phyloP scores from a whole-genome alignment of 805 yeast species.

The Zygotorulaspora chibaensis region DNA sequence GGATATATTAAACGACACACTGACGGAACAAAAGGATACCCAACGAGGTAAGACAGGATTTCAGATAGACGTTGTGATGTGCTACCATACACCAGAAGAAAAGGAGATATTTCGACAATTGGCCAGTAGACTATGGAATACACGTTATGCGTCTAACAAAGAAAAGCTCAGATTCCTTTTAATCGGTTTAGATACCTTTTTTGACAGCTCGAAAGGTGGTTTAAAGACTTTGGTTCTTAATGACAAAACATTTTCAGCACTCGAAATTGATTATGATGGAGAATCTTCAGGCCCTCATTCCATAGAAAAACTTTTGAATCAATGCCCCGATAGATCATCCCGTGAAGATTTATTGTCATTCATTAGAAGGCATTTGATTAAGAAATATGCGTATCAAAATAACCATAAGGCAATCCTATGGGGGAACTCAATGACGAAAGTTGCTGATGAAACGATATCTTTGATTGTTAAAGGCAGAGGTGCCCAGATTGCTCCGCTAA shows the following conservation, averaged over 20 bases:
- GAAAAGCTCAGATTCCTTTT: conserved; percentile 40
- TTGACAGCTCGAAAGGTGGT: conserved; percentile 27
- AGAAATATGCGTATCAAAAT: conserved; percentile 42
- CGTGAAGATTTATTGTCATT: conserved; percentile 55
- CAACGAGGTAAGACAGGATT: conserved; percentile 71
- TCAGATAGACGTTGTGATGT: conserved; percentile 44
- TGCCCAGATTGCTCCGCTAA: conserved; percentile 48
- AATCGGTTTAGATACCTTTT: conserved; percentile 41
- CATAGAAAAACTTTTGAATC: conserved; percentile 15
- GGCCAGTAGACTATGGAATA: conserved; percentile 16
- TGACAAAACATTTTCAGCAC: conserved; percentile 24
- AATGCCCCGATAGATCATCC: conserved; percentile 52
- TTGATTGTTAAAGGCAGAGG: conserved; percentile 87
- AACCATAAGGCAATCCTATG: conserved; percentile 54
- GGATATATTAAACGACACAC: conserved; percentile 58
- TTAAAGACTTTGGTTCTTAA: conserved; percentile 36
- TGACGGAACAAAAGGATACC: conserved; percentile 56
- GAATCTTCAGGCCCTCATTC: conserved; percentile 1
- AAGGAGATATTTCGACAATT: conserved; percentile 15
- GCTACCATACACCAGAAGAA: conserved; percentile 41
- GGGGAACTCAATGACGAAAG: conserved; percentile 76
- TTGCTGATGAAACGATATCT: conserved; percentile 77
- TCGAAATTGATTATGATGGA: conserved; percentile 2
- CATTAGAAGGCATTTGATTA: conserved; percentile 45
- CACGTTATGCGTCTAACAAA: conserved; percentile 19